Evolutionary conservation across 495 filamentous ascomycete genomes (phyloP), one percentile per base, ranked within the genome.

Genomic region (Aspergillus biplanus): DNA sequence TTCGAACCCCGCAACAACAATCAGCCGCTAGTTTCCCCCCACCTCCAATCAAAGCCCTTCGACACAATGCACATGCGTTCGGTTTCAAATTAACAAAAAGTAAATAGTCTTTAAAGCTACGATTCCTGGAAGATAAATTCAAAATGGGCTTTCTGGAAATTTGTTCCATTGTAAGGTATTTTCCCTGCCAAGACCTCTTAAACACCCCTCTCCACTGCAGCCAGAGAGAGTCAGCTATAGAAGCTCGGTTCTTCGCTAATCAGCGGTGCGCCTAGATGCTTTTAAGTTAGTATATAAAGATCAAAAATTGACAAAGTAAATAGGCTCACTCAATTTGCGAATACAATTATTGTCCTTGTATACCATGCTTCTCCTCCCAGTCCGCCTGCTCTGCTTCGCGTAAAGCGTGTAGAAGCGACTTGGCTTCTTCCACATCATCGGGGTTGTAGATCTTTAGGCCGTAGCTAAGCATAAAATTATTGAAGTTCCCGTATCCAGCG

Each of bases 1-100:
- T 65, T 56, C 32, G 56, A 61, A 60, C 60, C 61, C 67, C 67
- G 67, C 64, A 69, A 66, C 56, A 69, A 69, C 62, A 65, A 69
- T 69, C 58, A 62, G 58, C 67, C 67, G 67, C 64, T 34, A 15
- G 39, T 6, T 46, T 47, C 52, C 50, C 58, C 61, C 50, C 54
- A 32, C 52, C 42, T 13, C 32, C 16, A 27, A 37, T 33, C 39
- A 35, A 62, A 13, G 9, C 8, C 18, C 4, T 18, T 52, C 47
- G 21, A 32, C 16, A 35, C 31, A 35, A 15, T 37, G 2, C 37
- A 57, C 11, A 16, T 33, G 8, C 27, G 1, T 7, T 33, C 12
- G 32, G 33, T 11, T 18, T 33, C 15, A n/a, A 33, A n/a, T 54
- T 5, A 13, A 34, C 6, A 11, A 54, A 34, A 54, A 16, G 5